phyloP scores from a whole-genome alignment of 768 basidiomycete species.

The Udeniomyces megalosporus region DNA sequence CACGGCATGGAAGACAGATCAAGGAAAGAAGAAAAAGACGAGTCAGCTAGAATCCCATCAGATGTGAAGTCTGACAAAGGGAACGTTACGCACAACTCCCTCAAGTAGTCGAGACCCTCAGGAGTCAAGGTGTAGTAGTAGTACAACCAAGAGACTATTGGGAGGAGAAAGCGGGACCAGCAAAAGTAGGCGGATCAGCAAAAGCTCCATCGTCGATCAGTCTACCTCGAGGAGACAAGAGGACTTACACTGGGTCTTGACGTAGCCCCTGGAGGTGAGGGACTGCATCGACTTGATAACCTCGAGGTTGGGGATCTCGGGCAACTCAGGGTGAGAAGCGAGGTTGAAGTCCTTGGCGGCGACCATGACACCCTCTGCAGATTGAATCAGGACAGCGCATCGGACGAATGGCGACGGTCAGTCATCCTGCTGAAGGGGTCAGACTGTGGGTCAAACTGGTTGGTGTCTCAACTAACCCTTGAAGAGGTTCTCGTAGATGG shows the following conservation, averaged over 20 bases:
- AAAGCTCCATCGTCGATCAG: background rate
- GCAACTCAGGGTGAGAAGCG: constrained; percentile 79
- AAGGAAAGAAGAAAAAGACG: constrained; percentile 20
- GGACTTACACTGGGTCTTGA: constrained; percentile 70
- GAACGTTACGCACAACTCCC: constrained; percentile 47
- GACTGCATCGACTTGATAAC: constrained; percentile 58
- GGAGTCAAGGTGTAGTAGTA: constrained; percentile 96
- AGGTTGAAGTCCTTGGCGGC: constrained; percentile 99
- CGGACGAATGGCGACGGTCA: too few relatives aligned
- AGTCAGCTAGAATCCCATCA: too few relatives aligned
- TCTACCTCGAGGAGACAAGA: too few relatives aligned
- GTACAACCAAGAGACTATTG: constrained; percentile 77
- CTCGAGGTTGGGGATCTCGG: constrained; percentile 47
- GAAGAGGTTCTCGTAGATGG: constrained; percentile 99
- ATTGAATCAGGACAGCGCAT: background rate
- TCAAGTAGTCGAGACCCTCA: constrained; percentile 92
- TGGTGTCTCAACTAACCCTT: constrained; percentile 80
- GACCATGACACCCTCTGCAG: constrained; percentile 86
- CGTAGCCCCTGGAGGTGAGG: constrained; percentile 57
- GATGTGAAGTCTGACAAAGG: too few relatives aligned
- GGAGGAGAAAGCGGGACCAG: background rate
- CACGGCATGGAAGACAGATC: background rate
- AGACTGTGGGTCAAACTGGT: too few relatives aligned
- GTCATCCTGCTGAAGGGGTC: too few relatives aligned
- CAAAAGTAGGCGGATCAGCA: too few relatives aligned